phyloP scores from a whole-genome alignment of 768 basidiomycete genomes.

The Pholiota conissans region DNA sequence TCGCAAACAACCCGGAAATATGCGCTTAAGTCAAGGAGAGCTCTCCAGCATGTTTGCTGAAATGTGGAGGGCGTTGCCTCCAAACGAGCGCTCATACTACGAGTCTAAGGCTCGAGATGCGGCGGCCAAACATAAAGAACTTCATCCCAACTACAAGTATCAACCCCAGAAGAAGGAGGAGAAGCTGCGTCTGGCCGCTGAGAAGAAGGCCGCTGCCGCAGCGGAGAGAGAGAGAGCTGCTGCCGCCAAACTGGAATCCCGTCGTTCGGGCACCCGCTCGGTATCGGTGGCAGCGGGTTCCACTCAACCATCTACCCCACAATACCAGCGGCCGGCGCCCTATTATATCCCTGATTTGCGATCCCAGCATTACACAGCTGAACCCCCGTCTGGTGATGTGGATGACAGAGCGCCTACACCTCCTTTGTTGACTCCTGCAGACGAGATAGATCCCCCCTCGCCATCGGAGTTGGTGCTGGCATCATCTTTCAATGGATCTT shows the following conservation, averaged over 20 bases:
- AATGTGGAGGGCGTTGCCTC: constrained; percentile 62
- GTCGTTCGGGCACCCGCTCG: background rate
- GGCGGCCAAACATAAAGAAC: constrained; percentile 49
- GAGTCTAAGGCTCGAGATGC: constrained; percentile 51
- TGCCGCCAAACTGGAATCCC: background rate
- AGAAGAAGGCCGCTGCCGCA: constrained; percentile 25
- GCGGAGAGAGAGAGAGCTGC: background rate
- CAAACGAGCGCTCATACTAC: no score
- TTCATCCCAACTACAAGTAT: constrained; percentile 60
- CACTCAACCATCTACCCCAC: background rate
- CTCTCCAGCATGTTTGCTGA: constrained; percentile 63
- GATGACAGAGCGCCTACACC: background rate
- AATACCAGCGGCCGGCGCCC: background rate
- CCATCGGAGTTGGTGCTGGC: no score
- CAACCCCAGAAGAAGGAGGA: constrained; percentile 55
- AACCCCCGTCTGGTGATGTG: background rate
- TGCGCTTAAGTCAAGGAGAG: constrained; percentile 53
- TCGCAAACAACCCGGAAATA: constrained; percentile 29
- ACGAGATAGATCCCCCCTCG: no score
- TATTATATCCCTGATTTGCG: background rate
- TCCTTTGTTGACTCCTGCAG: background rate
- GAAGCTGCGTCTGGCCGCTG: constrained; percentile 40
- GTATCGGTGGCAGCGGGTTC: background rate
- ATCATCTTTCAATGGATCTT: no score
- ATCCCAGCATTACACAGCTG: background rate